Evolutionary conservation across 2,329 filamentous ascomycete genomes (phyloP).

Genomic region (Alternaria dauci): DNA sequence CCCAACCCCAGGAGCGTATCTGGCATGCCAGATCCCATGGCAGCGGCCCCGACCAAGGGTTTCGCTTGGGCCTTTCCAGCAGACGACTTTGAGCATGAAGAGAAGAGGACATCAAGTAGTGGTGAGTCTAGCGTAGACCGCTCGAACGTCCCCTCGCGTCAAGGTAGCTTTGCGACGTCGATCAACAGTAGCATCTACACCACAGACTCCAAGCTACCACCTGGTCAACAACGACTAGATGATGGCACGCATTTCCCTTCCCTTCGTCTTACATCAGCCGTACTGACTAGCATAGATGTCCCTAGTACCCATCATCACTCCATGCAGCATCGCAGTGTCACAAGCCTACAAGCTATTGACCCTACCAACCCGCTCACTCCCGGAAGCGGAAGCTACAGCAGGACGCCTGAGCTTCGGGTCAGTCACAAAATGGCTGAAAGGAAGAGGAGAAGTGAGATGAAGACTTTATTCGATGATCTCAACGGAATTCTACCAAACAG

Average conservation of each 20-base stretch:
- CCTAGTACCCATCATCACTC: conserved; percentile 73
- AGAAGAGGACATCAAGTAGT: conserved; percentile 59
- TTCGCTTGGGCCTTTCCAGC: conserved; percentile 82
- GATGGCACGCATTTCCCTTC: conserved; percentile 58
- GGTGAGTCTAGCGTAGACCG: conserved; percentile 57
- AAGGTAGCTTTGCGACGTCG: conserved; percentile 79
- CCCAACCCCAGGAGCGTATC: conserved; percentile 69
- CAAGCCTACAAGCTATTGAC: conserved; percentile 69
- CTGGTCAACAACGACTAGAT: conserved; percentile 75
- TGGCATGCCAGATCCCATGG: conserved; percentile 69
- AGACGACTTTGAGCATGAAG: conserved; percentile 69
- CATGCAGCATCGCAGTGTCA: conserved; percentile 76
- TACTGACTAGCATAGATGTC: conserved; percentile 49
- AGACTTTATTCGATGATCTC: conserved; percentile 82
- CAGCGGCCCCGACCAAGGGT: conserved; percentile 81
- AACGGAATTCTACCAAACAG: conserved; percentile 81
- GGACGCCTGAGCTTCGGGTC: conserved; percentile 81
- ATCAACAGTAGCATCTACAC: conserved; percentile 83
- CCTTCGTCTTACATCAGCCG: conserved; percentile 5
- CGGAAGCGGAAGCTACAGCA: conserved; percentile 78
- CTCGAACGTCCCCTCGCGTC: conserved; percentile 69
- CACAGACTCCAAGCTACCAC: conserved; percentile 74
- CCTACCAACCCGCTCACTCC: conserved; percentile 58
- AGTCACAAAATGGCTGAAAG: conserved; percentile 87
- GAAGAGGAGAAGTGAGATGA: conserved; percentile 87